A percentile compares a stretch with the other conserved stretches of the same genome.
These are phyloP conservation scores for Quercus lobata DNA, from an alignment of 331 rosid genomes.

Conservation along the genomic window DNA sequence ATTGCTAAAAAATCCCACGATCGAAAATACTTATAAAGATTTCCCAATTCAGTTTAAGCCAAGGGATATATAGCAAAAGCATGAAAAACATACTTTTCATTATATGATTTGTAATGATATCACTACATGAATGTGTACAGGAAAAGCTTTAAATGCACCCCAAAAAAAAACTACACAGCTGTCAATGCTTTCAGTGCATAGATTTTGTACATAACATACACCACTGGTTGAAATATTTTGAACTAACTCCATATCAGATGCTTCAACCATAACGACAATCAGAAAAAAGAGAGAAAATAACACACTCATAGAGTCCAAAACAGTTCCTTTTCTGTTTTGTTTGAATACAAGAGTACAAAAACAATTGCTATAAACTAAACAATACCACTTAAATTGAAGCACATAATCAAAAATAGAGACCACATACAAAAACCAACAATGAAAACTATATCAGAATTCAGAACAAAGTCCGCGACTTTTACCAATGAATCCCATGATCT, in stretches of 20 bases:
- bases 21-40: background rate
- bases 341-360: background rate
- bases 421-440: slow-evolving; percentile 1
- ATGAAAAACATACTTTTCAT: background rate
- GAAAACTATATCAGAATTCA: background rate
- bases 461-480: background rate
- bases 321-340: background rate
- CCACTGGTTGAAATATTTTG: background rate
- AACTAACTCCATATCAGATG: background rate
- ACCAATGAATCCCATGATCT: background rate
- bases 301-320: background rate
- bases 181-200: background rate
- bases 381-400: slow-evolving; percentile 6
- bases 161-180: background rate
- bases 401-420: slow-evolving; percentile 12
- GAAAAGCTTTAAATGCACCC: background rate
- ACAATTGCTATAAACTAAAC: background rate
- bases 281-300: background rate
- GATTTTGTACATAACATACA: background rate
- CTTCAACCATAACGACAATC: background rate
- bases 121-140: background rate
- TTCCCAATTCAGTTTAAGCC: background rate
- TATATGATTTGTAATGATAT: slow-evolving; percentile 1
- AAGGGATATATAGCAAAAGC: background rate
- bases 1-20: background rate